A percentile compares a stretch with the other conserved stretches of the same genome.
These are phyloP conservation scores for Ustilago lituana DNA, from an alignment of 1,284 basidiomycete species.

Conservation along the genomic window DNA sequence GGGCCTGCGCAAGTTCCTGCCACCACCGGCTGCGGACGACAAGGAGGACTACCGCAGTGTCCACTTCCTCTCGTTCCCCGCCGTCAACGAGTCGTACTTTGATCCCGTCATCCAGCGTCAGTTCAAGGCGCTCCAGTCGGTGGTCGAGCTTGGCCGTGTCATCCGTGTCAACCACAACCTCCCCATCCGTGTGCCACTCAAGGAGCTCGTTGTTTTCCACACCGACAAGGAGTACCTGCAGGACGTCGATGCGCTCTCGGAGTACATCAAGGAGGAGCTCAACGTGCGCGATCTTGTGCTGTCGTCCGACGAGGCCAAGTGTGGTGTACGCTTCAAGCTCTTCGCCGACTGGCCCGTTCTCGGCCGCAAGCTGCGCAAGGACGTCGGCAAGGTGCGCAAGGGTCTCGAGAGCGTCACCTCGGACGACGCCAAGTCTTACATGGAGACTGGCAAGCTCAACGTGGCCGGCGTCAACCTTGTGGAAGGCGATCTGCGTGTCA, in stretches of 20 bases:
- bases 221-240: constrained; percentile 83
- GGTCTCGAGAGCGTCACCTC: constrained; percentile 83
- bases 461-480: constrained; percentile 91
- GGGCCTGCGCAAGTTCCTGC: constrained; percentile 81
- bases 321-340: constrained; percentile 90
- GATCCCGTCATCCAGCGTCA: constrained; percentile 95
- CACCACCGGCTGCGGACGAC: constrained; percentile 69
- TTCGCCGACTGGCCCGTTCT: constrained; percentile 95
- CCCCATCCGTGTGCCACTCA: constrained; percentile 78
- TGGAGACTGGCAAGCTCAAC: constrained; percentile 78
- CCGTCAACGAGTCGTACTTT: constrained; percentile 93
- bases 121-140: constrained; percentile 90
- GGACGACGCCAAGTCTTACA: constrained; percentile 83
- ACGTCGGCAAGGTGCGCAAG: constrained; percentile 88
- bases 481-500: constrained; percentile 87
- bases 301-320: constrained; percentile 84
- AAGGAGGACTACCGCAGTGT: constrained; percentile 85
- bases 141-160: constrained; percentile 90
- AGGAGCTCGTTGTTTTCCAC: constrained; percentile 94
- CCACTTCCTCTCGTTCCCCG: constrained; percentile 94
- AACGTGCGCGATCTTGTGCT: constrained; percentile 91
- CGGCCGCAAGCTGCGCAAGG: constrained; percentile 92
- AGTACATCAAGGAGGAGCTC: constrained; percentile 93
- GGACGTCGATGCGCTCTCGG: constrained; percentile 84
- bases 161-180: constrained; percentile 88